Conservation (phyloP, 2,329 filamentous ascomycete species). For the Fusarium sp. region DNA sequence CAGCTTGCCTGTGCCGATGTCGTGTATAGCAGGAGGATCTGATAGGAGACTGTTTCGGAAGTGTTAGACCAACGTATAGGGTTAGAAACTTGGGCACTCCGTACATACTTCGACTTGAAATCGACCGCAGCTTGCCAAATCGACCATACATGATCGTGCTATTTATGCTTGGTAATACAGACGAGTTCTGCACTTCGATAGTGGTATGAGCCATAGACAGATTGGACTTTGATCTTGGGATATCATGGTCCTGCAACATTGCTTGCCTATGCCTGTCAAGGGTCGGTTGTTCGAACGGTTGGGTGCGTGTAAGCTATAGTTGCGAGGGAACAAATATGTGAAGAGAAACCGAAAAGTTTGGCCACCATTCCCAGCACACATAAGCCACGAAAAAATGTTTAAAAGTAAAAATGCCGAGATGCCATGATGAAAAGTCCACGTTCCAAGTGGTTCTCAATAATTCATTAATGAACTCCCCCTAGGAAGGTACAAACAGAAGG, state of each 20-base stretch:
- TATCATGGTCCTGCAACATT: neutral
- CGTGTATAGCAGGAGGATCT: neutral
- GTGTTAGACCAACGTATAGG: neutral
- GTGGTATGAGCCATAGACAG: neutral
- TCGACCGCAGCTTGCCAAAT: neutral
- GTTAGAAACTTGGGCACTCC: neutral
- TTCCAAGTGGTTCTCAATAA: neutral
- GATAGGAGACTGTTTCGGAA: neutral
- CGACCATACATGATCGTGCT: neutral
- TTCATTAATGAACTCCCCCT: neutral
- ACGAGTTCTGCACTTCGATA: neutral
- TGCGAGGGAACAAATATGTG: neutral
- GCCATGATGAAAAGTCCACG: neutral
- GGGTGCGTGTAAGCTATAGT: conserved; percentile 8
- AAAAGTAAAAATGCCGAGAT: neutral
- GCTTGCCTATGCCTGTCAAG: conserved; percentile 12
- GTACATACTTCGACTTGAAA: neutral
- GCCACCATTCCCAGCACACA: neutral
- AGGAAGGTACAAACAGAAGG: neutral
- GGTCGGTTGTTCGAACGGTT: conserved; percentile 4
- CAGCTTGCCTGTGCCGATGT: neutral
- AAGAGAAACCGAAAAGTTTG: neutral
- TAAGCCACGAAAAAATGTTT: neutral
- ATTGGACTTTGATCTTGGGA: neutral
- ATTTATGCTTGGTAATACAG: neutral